Percentiles rank a stretch among this genome's conserved stretches.
Evolutionary conservation across 345 rosid genomes (phyloP).

Genomic region (Triadica sebifera): DNA sequence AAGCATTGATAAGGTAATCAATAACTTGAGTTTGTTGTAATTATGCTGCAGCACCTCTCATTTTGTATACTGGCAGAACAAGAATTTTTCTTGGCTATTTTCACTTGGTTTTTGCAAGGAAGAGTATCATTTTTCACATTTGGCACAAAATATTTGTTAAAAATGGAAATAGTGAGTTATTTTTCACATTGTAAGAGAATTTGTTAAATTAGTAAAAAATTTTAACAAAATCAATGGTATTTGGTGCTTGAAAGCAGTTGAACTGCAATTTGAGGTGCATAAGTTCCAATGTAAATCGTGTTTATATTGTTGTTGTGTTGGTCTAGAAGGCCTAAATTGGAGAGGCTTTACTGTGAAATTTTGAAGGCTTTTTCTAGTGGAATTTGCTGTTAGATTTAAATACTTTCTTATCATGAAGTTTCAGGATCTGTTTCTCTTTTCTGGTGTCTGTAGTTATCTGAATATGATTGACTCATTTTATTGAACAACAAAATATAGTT

Average conservation of each 20-base stretch:
- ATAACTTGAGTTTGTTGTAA: conserved; percentile 20
- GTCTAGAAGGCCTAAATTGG: neutral
- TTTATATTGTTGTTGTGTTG: neutral
- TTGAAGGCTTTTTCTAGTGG: neutral
- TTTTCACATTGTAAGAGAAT: conserved; percentile 14
- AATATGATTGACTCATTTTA: neutral
- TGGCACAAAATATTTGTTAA: conserved; percentile 2
- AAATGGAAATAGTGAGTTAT: neutral
- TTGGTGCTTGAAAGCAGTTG: too few species aligned
- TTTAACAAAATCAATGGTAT: neutral
- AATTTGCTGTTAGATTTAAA: neutral
- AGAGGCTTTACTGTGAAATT: neutral
- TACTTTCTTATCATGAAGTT: neutral
- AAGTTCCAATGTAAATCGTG: neutral
- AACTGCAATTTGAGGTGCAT: neutral
- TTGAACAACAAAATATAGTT: neutral
- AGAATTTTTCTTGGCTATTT: neutral
- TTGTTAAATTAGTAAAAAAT: conserved; percentile 12
- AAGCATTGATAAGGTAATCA: conserved; percentile 18
- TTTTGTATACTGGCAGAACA: neutral
- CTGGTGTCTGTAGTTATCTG: neutral
- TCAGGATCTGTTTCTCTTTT: neutral
- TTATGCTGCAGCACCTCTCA: conserved; percentile 10
- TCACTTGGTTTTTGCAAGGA: conserved; percentile 13
- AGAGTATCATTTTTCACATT: conserved; percentile 9